phyloP scores from a whole-genome alignment of 1,284 basidiomycete species.

The Chondrostereum purpureum region DNA sequence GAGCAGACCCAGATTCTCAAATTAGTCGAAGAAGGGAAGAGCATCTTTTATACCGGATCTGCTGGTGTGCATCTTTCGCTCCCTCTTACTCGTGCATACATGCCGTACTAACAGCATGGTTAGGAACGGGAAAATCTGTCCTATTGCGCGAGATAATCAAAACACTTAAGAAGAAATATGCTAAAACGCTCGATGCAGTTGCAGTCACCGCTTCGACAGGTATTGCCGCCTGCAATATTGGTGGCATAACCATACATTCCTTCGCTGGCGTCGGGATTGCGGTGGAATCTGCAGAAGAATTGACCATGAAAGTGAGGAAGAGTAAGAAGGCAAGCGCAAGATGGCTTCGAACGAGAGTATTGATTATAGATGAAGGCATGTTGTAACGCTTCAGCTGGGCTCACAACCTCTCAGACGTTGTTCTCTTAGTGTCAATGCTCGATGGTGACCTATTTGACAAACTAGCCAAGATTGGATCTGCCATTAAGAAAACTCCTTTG shows the following conservation, averaged over 20 bases:
- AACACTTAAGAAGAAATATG: slow-evolving; percentile 45
- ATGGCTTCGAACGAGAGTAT: slow-evolving; percentile 72
- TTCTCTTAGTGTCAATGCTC: slow-evolving; percentile 87
- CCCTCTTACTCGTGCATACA: slow-evolving; percentile 3
- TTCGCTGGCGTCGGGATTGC: slow-evolving; percentile 90
- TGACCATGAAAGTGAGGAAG: slow-evolving; percentile 65
- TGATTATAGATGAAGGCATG: slow-evolving; percentile 93
- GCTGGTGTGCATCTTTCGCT: slow-evolving; percentile 71
- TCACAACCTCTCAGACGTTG: no score
- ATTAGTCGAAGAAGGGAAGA: slow-evolving; percentile 67
- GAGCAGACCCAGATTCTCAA: slow-evolving; percentile 82
- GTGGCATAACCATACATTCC: slow-evolving; percentile 89
- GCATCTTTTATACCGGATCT: slow-evolving; percentile 96
- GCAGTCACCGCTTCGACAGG: slow-evolving; percentile 94
- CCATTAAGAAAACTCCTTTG: slow-evolving; percentile 54
- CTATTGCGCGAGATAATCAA: slow-evolving; percentile 87
- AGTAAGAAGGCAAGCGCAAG: slow-evolving; percentile 63
- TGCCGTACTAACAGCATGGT: slow-evolving; percentile 7
- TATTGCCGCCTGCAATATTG: slow-evolving; percentile 92
- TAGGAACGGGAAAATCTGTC: slow-evolving; percentile 93
- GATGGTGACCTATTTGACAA: slow-evolving; percentile 92
- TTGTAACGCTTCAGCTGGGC: slow-evolving; percentile 6
- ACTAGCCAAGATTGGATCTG: slow-evolving; percentile 55
- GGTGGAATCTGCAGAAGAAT: slow-evolving; percentile 54
- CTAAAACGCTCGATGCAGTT: slow-evolving; percentile 59